Evolutionary conservation across 352 stramenopile species (phyloP).

Genomic region (Phytophthora fragariaefolia): DNA sequence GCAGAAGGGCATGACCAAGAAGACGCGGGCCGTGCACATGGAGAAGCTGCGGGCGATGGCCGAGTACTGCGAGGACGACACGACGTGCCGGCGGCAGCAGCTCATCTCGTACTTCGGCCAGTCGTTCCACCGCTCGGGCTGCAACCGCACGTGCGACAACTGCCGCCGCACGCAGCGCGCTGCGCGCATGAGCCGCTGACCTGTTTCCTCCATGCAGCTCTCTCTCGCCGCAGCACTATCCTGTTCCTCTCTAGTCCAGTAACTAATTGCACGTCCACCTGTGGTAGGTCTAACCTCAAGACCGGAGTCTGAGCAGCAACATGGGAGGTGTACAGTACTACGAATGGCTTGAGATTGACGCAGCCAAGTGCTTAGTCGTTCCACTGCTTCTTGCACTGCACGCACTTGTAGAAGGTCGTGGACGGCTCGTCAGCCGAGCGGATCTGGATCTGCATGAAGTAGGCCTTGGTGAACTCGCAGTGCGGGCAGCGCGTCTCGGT

Average conservation of each 20-base stretch:
- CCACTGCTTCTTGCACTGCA: conserved; percentile 98
- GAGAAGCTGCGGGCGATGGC: conserved; percentile 83
- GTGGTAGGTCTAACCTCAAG: neutral
- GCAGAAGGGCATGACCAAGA: conserved; percentile 80
- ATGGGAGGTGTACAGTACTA: too few relatives aligned
- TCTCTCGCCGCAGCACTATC: neutral
- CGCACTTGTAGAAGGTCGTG: conserved; percentile 99
- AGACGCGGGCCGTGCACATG: conserved; percentile 72
- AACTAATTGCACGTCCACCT: conserved; percentile 15
- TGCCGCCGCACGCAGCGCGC: conserved; percentile 57
- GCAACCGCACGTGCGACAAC: conserved; percentile 70
- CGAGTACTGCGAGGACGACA: conserved; percentile 82
- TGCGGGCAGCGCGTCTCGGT: conserved; percentile 95
- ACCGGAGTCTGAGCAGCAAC: too few relatives aligned
- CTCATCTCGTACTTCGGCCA: conserved; percentile 86
- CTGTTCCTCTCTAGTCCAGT: conserved; percentile 4
- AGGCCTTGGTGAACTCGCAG: conserved; percentile 96
- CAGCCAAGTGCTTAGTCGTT: conserved; percentile 90
- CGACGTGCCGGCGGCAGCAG: conserved; percentile 73
- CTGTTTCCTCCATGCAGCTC: neutral
- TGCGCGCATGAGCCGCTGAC: conserved; percentile 27
- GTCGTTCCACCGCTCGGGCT: conserved; percentile 69
- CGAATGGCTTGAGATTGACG: too few relatives aligned
- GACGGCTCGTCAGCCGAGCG: conserved; percentile 98
- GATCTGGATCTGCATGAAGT: conserved; percentile 99